Conservation (phyloP, 352 stramenopile species). For the Thalassiosira mediterranea region DNA sequence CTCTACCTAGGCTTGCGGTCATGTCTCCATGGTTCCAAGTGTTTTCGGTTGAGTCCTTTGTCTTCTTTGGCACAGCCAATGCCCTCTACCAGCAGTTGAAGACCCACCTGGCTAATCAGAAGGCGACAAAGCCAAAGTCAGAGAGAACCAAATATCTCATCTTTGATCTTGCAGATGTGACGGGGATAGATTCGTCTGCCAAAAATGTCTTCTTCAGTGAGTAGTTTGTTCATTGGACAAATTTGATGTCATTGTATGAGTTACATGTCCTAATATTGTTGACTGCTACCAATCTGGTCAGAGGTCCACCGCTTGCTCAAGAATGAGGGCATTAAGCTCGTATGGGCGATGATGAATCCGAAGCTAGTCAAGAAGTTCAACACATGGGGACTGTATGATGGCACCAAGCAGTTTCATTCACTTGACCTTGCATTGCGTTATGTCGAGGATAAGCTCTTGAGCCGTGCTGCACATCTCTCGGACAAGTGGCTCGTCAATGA, state of each 20-base stretch:
- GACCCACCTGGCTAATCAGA: conserved; percentile 2
- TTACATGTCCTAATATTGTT: too few relatives aligned
- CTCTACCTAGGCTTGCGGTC: conserved; percentile 5
- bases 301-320: conserved; percentile 12
- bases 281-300: too few relatives aligned
- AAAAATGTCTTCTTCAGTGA: conserved; percentile 17
- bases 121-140: conserved; percentile 4
- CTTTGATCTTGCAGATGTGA: conserved; percentile 21
- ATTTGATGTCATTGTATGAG: too few relatives aligned
- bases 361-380: conserved; percentile 6
- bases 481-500: conserved; percentile 17
- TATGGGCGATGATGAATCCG: conserved; percentile 10
- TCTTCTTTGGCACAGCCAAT: conserved; percentile 20
- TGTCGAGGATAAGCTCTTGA: conserved; percentile 10
- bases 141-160: conserved; percentile 24
- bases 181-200: conserved; percentile 13
- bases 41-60: conserved; percentile 15
- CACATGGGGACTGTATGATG: background rate
- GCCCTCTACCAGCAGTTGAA: conserved; percentile 17
- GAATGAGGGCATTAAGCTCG: conserved; percentile 15
- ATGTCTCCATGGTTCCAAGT: conserved; percentile 21
- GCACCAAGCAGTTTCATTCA: conserved; percentile 5
- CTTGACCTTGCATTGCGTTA: conserved; percentile 18
- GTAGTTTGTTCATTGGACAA: too few relatives aligned
- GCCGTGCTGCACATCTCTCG: background rate